Base-by-base conservation (phyloP, 2,329 filamentous ascomycete genomes). In the Paraconiothyrium brasiliense region DNA sequence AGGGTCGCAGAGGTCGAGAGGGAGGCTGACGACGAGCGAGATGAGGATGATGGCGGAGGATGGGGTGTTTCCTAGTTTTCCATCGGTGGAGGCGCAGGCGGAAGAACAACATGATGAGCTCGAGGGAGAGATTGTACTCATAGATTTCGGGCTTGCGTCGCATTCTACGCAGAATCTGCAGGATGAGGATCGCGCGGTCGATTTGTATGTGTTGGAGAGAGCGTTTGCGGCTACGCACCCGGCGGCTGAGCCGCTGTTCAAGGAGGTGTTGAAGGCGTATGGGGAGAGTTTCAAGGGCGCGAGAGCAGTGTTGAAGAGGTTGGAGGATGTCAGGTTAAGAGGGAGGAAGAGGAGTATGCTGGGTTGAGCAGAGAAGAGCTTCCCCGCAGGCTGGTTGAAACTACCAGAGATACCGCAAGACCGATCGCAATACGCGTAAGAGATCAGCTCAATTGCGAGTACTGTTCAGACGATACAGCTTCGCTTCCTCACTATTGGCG, bases 301-400 rank as follows among this genome's bases (percentile, higher is more conserved):
- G 0, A 86, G 83, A 60, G 82, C 87, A 22, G 92, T 94, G 24
- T 79, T 99, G 75, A 92, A 88, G 81, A 91, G 90, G 77, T 80
- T 99, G 64, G 93, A 97, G 76, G 94, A 97, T 67, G 95, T 99
- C 50, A 88, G 95, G 76, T 88, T 97, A 89, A 89, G 95, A 77
- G 95, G 95, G 3, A 86, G 95, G 76, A 99, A 99, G 87, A 90
- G 93, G 79, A 98, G 93, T 78, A 99, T 99, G 95, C 78, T 99
- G 69, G 95, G 95, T 32, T 98, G 14, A 41, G 7, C 10, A 16
- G 27, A 2, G 27, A 30, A 30, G 27, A 30, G 27, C 27, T 4
- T 30, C 1, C 1, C 27, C 27, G 27, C 27, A 30, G 27, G 27
- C 27, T 30, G 27, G 27, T 30, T 30, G 27, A 30, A 30, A 30